Evolutionary conservation across 805 yeast species (phyloP), one percentile per base, ranked within the genome.

Genomic region (Torulaspora indica): DNA sequence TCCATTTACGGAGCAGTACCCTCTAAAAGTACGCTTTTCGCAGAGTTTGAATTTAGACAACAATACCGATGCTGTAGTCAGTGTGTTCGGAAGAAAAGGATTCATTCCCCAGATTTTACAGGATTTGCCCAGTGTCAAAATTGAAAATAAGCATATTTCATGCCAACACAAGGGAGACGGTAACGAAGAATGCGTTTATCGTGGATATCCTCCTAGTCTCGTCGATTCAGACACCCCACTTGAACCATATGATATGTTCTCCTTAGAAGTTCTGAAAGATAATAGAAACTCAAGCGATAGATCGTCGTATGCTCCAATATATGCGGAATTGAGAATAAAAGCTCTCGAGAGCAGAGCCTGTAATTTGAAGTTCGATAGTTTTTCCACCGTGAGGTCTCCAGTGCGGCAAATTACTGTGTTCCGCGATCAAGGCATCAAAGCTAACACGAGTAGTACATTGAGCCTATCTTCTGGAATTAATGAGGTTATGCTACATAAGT

Each of bases 21-120:
- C 96, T 4, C 60, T 87, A 61, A 89, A 87, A 60, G 68, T 86
- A 45, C 71, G 90, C 50, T 83, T 84, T 55, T 66, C 79, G 28
- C 90, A 89, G 63, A 66, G 69, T 1, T 70, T 83, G 41, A 76
- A 84, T 51, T 61, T 82, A 45, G 63, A 64, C 37, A 41, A 45
- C 9, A 48, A 35, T 1, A 42, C 56, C 1, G 56, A 56, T 3
- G 64, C 80, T 12, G 56, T 55, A 24, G 79, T 78, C 14, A 64
- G 63, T 18, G 72, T 80, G 0, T 65, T 48, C 49, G 85, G 84
- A 4, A 72, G 82, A 51, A 63, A 64, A 15, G 79, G 47, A 25
- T 70, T 69, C 44, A 66, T 80, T 18, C 57, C 61, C 37, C 61
- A 72, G 5, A 60, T 82, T 29, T 58, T 87, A 32, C 35, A 57